Evolutionary conservation across 768 basidiomycete species (phyloP).

Genomic region (Calvatia gigantea): DNA sequence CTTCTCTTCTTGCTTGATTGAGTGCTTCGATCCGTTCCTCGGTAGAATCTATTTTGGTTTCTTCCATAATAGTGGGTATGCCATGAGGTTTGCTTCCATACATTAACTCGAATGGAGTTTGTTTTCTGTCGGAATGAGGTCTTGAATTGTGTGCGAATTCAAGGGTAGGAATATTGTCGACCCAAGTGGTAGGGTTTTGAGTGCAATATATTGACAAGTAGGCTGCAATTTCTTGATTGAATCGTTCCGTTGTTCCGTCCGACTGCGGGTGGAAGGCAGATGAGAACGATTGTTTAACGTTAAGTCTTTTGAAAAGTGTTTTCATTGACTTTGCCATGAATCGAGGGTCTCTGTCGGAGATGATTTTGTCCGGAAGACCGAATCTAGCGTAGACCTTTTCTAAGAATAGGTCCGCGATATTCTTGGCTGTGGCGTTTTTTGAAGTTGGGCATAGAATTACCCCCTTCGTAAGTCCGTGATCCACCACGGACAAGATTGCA

Average conservation of each 20-base stretch:
- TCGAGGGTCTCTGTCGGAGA: not conserved
- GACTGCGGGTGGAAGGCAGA: not conserved
- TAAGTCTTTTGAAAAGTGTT: not conserved
- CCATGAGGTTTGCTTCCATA: not conserved
- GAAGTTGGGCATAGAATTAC: not conserved
- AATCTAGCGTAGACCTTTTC: not conserved
- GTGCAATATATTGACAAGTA: not conserved
- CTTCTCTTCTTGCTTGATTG: too few relatives aligned
- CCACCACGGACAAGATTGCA: not conserved
- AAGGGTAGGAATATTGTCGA: not conserved
- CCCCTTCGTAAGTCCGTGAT: slow-evolving; percentile 5
- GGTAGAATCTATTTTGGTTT: not conserved
- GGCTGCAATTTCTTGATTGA: not conserved
- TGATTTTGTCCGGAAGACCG: not conserved
- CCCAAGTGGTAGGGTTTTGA: not conserved
- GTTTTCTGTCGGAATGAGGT: not conserved
- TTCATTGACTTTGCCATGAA: not conserved
- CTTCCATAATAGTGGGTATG: not conserved
- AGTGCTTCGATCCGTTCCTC: not conserved
- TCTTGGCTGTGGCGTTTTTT: not conserved
- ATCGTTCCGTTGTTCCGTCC: accelerated
- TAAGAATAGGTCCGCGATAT: not conserved
- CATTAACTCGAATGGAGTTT: not conserved
- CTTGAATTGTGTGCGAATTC: not conserved
- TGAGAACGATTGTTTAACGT: not conserved